A percentile compares a stretch with the other conserved stretches of the same genome.
These are phyloP conservation scores for Penicillium fimorum DNA, from an alignment of 495 filamentous ascomycete genomes.

Conservation along the genomic window DNA sequence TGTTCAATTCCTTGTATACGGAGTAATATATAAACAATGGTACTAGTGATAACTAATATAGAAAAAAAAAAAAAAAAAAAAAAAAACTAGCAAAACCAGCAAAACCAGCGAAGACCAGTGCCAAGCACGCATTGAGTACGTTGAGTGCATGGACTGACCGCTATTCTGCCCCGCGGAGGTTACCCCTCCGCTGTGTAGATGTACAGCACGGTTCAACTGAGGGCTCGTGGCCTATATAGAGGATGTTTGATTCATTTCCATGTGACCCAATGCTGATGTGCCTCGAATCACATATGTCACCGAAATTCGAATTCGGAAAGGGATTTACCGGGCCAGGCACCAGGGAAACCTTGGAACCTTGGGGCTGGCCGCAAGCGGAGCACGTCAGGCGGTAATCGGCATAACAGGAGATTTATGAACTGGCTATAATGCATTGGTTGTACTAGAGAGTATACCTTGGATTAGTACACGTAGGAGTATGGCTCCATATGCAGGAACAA, in stretches of 20 bases:
- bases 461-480: background rate
- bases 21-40: too few species aligned
- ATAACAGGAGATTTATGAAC: background rate
- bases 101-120: background rate
- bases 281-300: too few species aligned
- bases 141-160: constrained; percentile 1
- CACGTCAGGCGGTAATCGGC: background rate
- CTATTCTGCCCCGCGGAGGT: constrained; percentile 10
- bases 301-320: constrained; percentile 1
- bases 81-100: background rate
- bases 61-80: too few species aligned
- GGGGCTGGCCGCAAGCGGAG: constrained; percentile 4
- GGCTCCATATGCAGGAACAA: background rate
- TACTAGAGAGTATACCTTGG: too few species aligned
- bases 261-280: too few species aligned
- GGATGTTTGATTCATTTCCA: too few species aligned
- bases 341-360: background rate
- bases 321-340: constrained; percentile 4
- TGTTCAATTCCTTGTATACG: background rate
- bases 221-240: constrained; percentile 6
- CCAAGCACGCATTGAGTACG: background rate
- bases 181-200: constrained; percentile 6
- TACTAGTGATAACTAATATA: too few species aligned
- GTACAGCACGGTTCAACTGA: constrained; percentile 4
- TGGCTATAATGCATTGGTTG: background rate